These are phyloP conservation scores for Obelidium mucronatum DNA, from an alignment of 192 early-diverging fungal species.

Conservation along the genomic window DNA sequence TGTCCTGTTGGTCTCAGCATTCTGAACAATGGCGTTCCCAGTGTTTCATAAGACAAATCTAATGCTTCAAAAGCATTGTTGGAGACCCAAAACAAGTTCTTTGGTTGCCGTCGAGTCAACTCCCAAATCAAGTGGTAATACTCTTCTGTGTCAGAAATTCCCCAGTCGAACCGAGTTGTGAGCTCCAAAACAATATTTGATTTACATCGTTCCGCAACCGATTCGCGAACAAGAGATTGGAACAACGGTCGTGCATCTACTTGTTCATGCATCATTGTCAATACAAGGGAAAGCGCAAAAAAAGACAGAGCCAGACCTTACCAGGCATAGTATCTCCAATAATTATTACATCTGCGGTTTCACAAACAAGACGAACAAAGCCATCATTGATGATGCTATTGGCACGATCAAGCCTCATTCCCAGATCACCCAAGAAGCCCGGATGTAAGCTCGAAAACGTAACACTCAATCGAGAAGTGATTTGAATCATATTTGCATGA, in stretches of 20 bases:
- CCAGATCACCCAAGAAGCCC: slow-evolving; percentile 23
- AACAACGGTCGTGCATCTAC: slow-evolving; percentile 27
- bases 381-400: slow-evolving; percentile 27
- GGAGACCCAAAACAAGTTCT: not conserved
- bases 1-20: slow-evolving; percentile 19
- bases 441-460: slow-evolving; percentile 27
- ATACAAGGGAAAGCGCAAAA: not conserved
- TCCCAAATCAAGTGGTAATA: slow-evolving; percentile 14
- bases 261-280: not conserved
- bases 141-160: not conserved
- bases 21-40: slow-evolving; percentile 9
- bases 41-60: slow-evolving; percentile 9
- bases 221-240: slow-evolving; percentile 15
- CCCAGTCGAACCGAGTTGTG: slow-evolving; percentile 20
- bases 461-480: slow-evolving; percentile 4
- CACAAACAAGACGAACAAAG: slow-evolving; percentile 14
- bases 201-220: slow-evolving; percentile 2
- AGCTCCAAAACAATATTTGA: slow-evolving; percentile 8
- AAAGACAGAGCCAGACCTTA: not conserved
- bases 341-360: slow-evolving; percentile 31
- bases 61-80: slow-evolving; percentile 25
- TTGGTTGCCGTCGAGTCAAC: not conserved
- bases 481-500: slow-evolving; percentile 32
- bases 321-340: slow-evolving; percentile 38
- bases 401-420: slow-evolving; percentile 19